Evolutionary conservation across 1,139 yeast species (phyloP), one percentile per base, ranked within the genome.

Genomic region (Zygoascus hellenicus): DNA sequence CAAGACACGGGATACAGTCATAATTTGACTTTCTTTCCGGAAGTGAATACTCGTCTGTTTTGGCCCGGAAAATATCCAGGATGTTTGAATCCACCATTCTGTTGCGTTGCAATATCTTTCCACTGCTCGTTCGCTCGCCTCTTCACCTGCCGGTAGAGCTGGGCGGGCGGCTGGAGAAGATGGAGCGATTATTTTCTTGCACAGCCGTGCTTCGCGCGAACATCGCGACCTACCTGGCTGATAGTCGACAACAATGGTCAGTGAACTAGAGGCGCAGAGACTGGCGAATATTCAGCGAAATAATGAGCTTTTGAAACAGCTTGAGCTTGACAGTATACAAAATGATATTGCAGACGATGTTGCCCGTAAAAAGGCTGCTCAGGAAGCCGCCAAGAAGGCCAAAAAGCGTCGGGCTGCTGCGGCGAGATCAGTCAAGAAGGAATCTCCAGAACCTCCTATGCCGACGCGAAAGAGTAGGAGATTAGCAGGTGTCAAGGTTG

Each of bases 391-490:
- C 14, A 31, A 48, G 11, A 42, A 48, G 16, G 38, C 48, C 2
- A 46, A 69, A 51, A 72, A 66, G 11, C 74, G 71, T 50, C 46
- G 43, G 33, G 43, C 49, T 4, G 26, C 50, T 16, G 26, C 7
- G 7, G 26, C 7, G 7, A 22, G 26, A 22, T 31, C 41, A 28
- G 30, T 49, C 17, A 42, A 46, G 33, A 42, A 53, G 28, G 47
- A 54, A 38, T 46, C 47, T 30, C 48, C 49, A 14, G 49, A 53
- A 28, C 38, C 42, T 19, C 38, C 45, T 5, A 51, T 49, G 26
- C 65, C 67, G 1, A 51, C 60, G 16, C 55, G 69, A 13, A 58
- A 58, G 43, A 66, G 70, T 14, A 58, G 69, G 3, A 56, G 71
- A 9, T 49, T 67, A 6, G 64, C 61, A 14, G 71, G 70, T 5